A percentile compares a stretch with the other conserved stretches of the same genome.
phyloP scores from a whole-genome alignment of 2,329 filamentous ascomycete species.

The Dendryphion nanum region DNA sequence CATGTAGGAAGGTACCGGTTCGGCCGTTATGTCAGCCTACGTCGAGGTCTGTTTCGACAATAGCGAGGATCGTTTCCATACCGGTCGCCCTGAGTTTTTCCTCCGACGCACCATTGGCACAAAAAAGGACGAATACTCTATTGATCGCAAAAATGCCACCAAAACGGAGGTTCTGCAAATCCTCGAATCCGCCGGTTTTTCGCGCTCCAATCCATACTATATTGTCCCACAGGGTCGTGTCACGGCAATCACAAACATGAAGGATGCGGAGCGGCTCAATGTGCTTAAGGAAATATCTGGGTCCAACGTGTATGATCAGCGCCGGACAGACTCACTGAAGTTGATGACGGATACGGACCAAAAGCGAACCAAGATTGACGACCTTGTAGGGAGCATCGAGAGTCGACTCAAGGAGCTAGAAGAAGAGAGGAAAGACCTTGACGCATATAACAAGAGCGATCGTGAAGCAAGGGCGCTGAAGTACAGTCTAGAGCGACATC shows the following conservation, averaged over 20 bases:
- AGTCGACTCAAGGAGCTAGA: constrained; percentile 86
- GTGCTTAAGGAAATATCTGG: constrained; percentile 97
- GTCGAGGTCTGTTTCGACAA: constrained; percentile 99
- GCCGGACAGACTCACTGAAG: constrained; percentile 86
- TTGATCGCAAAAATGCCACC: constrained; percentile 94
- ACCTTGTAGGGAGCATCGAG: constrained; percentile 86
- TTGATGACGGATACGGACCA: constrained; percentile 97
- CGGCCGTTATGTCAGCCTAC: constrained; percentile 98
- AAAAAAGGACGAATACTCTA: constrained; percentile 98
- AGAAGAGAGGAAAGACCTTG: constrained; percentile 94
- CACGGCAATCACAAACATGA: constrained; percentile 97
- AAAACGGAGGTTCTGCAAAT: constrained; percentile 94
- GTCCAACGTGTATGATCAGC: constrained; percentile 93
- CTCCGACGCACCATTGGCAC: constrained; percentile 91
- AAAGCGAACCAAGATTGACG: constrained; percentile 92
- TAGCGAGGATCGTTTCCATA: constrained; percentile 90
- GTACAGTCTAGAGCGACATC: constrained; percentile 89
- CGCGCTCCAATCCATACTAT: constrained; percentile 96
- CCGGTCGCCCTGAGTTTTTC: constrained; percentile 84
- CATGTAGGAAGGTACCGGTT: constrained; percentile 80
- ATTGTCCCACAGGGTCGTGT: constrained; percentile 98
- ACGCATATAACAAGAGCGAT: constrained; percentile 93
- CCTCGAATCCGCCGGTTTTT: constrained; percentile 93
- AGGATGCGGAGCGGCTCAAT: constrained; percentile 85
- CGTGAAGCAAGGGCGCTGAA: constrained; percentile 87